Conservation (phyloP, 164 flowering plant genomes). For the Akebia trifoliata region DNA sequence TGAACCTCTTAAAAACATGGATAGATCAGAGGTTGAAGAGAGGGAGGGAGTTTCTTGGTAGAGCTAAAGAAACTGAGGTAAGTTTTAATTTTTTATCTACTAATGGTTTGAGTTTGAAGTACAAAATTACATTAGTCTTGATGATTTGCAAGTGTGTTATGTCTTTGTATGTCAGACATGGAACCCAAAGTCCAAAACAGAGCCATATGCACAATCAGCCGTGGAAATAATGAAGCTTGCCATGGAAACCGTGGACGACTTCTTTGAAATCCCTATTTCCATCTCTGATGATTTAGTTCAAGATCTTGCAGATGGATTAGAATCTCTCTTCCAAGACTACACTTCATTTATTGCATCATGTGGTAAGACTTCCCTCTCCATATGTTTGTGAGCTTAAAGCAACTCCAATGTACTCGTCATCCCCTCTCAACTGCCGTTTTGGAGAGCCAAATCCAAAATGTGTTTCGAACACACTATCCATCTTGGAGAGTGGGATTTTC, state of each 20-base stretch:
- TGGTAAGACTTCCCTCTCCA: slow-evolving; percentile 41
- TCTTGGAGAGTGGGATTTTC: no score
- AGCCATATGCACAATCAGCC: slow-evolving; percentile 83
- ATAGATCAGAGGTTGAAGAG: slow-evolving; percentile 49
- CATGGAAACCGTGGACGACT: slow-evolving; percentile 56
- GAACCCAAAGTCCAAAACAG: slow-evolving; percentile 91
- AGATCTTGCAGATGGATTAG: slow-evolving; percentile 67
- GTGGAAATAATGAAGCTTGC: slow-evolving; percentile 58
- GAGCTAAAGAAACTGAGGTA: slow-evolving; percentile 87
- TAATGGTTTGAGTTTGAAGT: no score
- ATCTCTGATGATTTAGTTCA: slow-evolving; percentile 52
- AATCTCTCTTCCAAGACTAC: slow-evolving; percentile 61
- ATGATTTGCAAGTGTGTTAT: no score
- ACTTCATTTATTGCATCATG: slow-evolving; percentile 64
- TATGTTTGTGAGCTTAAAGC: not conserved
- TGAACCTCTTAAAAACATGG: slow-evolving; percentile 55
- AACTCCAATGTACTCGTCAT: not conserved
- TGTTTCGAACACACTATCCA: no score
- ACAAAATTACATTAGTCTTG: no score
- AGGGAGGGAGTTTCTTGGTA: slow-evolving; percentile 37
- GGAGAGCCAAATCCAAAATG: no score
- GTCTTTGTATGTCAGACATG: slow-evolving; percentile 53
- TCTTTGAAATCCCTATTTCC: slow-evolving; percentile 66
- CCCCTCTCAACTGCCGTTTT: no score
- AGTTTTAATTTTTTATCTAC: not conserved